Evolutionary conservation across 2,329 filamentous ascomycete genomes (phyloP).

Genomic region (Epichloe bromicola): DNA sequence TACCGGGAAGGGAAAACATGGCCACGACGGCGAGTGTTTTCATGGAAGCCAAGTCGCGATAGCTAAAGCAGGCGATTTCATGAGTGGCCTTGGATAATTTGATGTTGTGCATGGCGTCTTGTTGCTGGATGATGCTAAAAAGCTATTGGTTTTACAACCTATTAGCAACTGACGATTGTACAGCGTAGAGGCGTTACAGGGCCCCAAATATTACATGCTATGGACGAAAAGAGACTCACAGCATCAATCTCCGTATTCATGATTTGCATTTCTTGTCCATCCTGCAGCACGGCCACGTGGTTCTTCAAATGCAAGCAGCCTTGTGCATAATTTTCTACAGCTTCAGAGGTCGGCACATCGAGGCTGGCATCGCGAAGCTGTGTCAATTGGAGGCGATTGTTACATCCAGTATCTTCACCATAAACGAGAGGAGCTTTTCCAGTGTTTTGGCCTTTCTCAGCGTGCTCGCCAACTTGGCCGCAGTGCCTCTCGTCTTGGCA

Average conservation of each 20-base stretch:
- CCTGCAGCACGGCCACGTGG: constrained; percentile 17
- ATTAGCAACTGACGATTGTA: too few species aligned
- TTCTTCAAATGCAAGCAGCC: constrained; percentile 13
- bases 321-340: not conserved
- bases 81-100: too few species aligned
- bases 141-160: too few species aligned
- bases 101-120: too few species aligned
- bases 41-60: constrained; percentile 28
- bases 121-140: too few species aligned
- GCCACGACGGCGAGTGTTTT: constrained; percentile 29
- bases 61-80: constrained; percentile 12
- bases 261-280: constrained; percentile 22
- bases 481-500: constrained; percentile 20
- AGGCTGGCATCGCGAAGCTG: not conserved
- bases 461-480: constrained; percentile 24
- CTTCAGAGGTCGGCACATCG: not conserved
- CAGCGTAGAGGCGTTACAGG: too few species aligned
- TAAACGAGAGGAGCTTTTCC: constrained; percentile 21
- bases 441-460: constrained; percentile 23
- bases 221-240: constrained; percentile 16
- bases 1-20: constrained; percentile 30
- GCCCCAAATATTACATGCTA: too few species aligned
- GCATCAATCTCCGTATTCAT: constrained; percentile 24
- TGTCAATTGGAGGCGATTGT: too few species aligned
- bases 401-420: constrained; percentile 8